These are phyloP conservation scores for Jatropha podagrica DNA, from an alignment of 441 rosid species.

Conservation along the genomic window DNA sequence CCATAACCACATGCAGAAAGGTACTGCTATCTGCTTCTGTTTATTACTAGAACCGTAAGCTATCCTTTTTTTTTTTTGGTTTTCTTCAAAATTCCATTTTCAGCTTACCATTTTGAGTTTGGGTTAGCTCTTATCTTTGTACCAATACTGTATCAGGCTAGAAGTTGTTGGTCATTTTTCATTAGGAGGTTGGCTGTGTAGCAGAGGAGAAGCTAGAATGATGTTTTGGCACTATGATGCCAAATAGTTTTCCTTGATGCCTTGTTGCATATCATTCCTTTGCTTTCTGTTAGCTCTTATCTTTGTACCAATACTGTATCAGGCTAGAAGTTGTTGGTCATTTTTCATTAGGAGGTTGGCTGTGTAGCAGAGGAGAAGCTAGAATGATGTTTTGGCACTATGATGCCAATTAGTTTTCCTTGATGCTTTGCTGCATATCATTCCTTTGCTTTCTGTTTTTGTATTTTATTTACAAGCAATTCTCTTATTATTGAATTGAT, in stretches of 20 bases:
- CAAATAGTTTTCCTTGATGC: conserved; percentile 3
- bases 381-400: conserved; percentile 4
- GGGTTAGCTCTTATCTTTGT: background rate
- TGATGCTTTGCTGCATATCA: background rate
- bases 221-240: conserved; percentile 1
- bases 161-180: background rate
- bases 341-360: conserved; percentile 4
- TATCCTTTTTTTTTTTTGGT: background rate
- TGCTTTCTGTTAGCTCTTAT: background rate
- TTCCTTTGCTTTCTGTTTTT: conserved; percentile 3
- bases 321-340: background rate
- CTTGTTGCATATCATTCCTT: background rate
- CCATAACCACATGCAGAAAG: conserved; percentile 90
- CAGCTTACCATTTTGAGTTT: background rate
- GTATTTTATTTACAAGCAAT: conserved; percentile 1
- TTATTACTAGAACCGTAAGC: background rate
- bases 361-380: conserved; percentile 13
- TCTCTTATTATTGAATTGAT: conserved; percentile 5
- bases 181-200: conserved; percentile 4
- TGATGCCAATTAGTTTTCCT: conserved; percentile 8
- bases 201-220: conserved; percentile 13
- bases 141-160: background rate
- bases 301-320: conserved; percentile 3
- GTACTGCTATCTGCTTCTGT: conserved; percentile 33
- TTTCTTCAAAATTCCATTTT: background rate